phyloP scores from a whole-genome alignment of 2,329 filamentous ascomycete genomes.

The Aureobasidium uvarum region DNA sequence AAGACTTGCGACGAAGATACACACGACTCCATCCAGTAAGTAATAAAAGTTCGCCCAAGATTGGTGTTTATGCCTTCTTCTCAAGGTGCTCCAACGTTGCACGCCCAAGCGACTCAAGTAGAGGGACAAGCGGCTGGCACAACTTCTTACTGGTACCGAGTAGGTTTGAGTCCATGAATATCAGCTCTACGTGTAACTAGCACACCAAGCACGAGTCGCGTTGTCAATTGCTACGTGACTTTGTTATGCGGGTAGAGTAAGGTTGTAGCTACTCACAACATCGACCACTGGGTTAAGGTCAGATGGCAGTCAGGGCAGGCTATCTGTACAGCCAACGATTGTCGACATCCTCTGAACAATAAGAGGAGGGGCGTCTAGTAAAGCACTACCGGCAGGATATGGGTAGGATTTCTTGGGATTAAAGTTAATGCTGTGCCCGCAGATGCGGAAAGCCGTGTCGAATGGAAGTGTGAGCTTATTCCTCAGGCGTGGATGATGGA shows the following conservation, averaged over 20 bases:
- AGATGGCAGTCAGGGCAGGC: neutral
- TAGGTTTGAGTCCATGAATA: constrained; percentile 1
- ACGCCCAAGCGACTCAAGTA: neutral
- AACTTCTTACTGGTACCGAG: neutral
- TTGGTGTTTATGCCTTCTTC: neutral
- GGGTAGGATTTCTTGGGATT: neutral
- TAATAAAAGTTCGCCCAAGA: neutral
- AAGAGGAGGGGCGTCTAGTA: neutral
- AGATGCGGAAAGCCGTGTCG: neutral
- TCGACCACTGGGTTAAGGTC: neutral
- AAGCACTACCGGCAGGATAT: neutral
- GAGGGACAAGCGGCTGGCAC: constrained; percentile 2
- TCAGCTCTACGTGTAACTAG: neutral
- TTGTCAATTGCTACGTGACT: neutral
- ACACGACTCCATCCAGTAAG: neutral
- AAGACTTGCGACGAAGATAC: neutral
- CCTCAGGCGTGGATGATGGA: neutral
- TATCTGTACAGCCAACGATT: neutral
- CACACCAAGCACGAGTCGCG: neutral
- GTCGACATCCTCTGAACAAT: neutral
- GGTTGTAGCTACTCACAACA: neutral
- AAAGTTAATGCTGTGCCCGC: constrained; percentile 6
- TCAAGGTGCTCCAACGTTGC: neutral
- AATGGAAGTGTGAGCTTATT: neutral
- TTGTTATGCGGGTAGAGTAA: constrained; percentile 10